Evolutionary conservation across 345 rosid species (phyloP), one percentile per base, ranked within the genome.

Genomic region (Sonneratia caseolaris): DNA sequence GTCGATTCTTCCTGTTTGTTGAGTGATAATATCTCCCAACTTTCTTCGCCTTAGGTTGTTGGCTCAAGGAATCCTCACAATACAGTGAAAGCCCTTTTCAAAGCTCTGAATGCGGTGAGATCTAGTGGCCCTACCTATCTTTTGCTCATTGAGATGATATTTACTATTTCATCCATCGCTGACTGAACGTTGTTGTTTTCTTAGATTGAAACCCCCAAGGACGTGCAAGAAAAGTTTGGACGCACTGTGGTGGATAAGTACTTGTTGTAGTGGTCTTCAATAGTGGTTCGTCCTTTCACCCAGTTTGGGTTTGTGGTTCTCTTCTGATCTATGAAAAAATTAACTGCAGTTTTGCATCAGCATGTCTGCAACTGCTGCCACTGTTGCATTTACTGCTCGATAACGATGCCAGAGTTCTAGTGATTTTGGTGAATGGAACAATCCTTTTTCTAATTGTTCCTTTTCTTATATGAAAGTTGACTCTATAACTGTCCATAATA

Each of bases 51-150:
- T 68, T 37, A 95, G 97, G 96, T 95, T 65, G 70, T 95, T 67
- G 97, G 97, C 76, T 95, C 99, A 14, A 90, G 99, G 79, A 95
- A 95, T 79, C 89, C 97, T 73, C 86, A 92, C 78, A 95, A 95
- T 81, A 92, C 96, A 0, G 96, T 95, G 16, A 92, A 92, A 83
- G 99, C 97, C 49, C 78, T 95, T 57, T 89, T 92, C 80, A 87
- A 89, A 80, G 97, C 97, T 72, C 82, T 95, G 72, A 92, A 95
- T 84, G 92, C 91, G 19, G 99, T 95, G 81, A 92, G 96, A 81
- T 71, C 76, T 47, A 43, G 18, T 32, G 38, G 57, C 40, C 74
- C 70, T 12, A 11, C 51, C 32, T 2, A 18, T 10, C 19, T 53
- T 24, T 53, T 24, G 40, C 71, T 3, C 7, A 37, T 56, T 57